These are phyloP conservation scores for Claviceps sp. DNA, from an alignment of 2,329 filamentous ascomycete genomes.

Conservation along the genomic window DNA sequence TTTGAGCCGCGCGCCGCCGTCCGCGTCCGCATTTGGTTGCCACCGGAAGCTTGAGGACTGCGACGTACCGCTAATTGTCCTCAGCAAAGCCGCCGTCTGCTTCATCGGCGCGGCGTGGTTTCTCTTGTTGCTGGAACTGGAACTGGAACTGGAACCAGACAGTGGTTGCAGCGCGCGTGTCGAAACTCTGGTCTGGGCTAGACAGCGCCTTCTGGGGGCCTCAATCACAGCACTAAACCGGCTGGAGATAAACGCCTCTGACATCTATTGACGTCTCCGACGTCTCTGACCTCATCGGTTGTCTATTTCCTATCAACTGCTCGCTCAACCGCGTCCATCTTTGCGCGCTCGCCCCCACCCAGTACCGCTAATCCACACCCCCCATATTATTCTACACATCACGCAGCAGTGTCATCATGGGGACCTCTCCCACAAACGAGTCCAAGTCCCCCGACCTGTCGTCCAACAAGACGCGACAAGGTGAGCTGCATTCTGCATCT, in stretches of 20 bases:
- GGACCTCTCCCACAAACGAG: slow-evolving; percentile 28
- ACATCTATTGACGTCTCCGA: slow-evolving; percentile 15
- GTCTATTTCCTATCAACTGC: slow-evolving; percentile 12
- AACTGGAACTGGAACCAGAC: neutral
- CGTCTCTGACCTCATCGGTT: slow-evolving; percentile 28
- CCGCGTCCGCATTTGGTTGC: slow-evolving; percentile 2
- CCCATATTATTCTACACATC: slow-evolving; percentile 24
- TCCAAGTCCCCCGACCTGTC: slow-evolving; percentile 36
- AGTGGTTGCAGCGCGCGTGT: slow-evolving; percentile 5
- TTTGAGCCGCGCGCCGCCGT: slow-evolving; percentile 2
- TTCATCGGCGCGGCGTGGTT: slow-evolving; percentile 4
- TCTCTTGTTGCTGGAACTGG: neutral
- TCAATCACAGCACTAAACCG: slow-evolving; percentile 1
- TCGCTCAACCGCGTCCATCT: slow-evolving; percentile 7
- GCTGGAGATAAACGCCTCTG: slow-evolving; percentile 8
- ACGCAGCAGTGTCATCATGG: slow-evolving; percentile 34
- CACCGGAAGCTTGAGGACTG: slow-evolving; percentile 1
- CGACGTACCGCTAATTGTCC: neutral
- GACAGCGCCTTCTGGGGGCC: neutral
- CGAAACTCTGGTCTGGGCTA: slow-evolving; percentile 6
- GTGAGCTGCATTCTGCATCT: slow-evolving; percentile 22
- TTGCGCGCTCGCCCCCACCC: slow-evolving; percentile 16
- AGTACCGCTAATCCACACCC: neutral
- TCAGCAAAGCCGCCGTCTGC: neutral
- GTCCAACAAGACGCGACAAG: slow-evolving; percentile 29